Evolutionary conservation across 2,329 filamentous ascomycete genomes (phyloP), one percentile per base, ranked within the genome.

Genomic region (Colletotrichum sp.): DNA sequence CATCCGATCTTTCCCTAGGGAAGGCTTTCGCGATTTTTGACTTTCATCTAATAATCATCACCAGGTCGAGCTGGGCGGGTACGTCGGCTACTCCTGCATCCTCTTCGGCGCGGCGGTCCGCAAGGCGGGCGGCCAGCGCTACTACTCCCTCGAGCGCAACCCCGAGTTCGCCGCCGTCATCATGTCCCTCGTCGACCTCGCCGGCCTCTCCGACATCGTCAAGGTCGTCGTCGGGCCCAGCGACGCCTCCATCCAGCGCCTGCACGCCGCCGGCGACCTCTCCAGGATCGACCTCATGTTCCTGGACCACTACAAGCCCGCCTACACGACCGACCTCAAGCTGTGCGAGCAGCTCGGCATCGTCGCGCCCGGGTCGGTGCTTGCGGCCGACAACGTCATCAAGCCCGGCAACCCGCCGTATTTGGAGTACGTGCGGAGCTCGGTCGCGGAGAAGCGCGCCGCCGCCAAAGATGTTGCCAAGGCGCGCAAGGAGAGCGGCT

Each of bases 51-150:
- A 76, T 67, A 16, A 72, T 30, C 26, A 32, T 15, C 24, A n/a
- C 6, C 8, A 85, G 84, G 89, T 96, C 63, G 95, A 98, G 82
- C 88, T 97, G 0, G 95, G 95, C 63, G 93, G 94, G 65, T 97
- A 96, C 83, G 89, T 96, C 24, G 95, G 95, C 57, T 97, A 97
- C 86, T 96, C 95, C 0, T 93, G 93, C 75, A 92, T 97, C 75
- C 88, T 95, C 2, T 96, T 96, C 81, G 94, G 91, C 60, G 88
- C 92, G 44, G 92, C 93, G 1, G 86, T 95, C 18, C 90, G 90
- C 74, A 88, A 89, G 66, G 89, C 89, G 5, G 59, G 44, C 71
- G 44, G 93, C 93, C 13, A 94, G 93, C 5, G 87, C 28, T 96
- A 95, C 85, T 93, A 90, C 82, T 94, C 92, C 79, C 86, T 97